Evolutionary conservation across 2,329 filamentous ascomycete genomes (phyloP).

Genomic region (Tolypocladium inflatum): DNA sequence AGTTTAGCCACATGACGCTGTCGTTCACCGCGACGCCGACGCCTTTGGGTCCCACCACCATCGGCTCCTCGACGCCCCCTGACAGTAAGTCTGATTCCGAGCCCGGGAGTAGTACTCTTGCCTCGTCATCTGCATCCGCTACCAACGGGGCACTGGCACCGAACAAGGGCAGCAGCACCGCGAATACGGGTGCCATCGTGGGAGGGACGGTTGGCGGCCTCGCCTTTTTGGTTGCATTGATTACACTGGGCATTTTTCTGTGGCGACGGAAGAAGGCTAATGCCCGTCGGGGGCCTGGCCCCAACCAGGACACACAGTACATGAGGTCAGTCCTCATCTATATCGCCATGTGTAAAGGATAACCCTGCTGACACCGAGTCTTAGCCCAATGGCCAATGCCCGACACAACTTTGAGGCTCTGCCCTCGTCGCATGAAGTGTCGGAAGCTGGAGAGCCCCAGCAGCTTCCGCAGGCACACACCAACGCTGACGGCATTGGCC

Average conservation of each 20-base stretch:
- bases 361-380: conserved; percentile 8
- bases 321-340: conserved; percentile 24
- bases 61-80: conserved; percentile 17
- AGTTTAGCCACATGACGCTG: conserved; percentile 29
- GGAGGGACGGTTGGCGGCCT: conserved; percentile 45
- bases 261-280: conserved; percentile 33
- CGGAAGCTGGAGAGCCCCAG: conserved; percentile 8
- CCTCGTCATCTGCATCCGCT: conserved; percentile 7
- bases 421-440: conserved; percentile 15
- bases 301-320: conserved; percentile 25
- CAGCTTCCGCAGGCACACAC: conserved; percentile 6
- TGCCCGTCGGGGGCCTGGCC: conserved; percentile 31
- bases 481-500: conserved; percentile 4
- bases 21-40: conserved; percentile 29
- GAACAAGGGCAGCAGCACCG: conserved; percentile 16
- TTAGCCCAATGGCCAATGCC: conserved; percentile 17
- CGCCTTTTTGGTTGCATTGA: conserved; percentile 32
- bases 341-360: not conserved
- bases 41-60: conserved; percentile 30
- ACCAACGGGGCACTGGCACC: conserved; percentile 15
- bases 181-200: conserved; percentile 39
- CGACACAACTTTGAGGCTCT: conserved; percentile 18
- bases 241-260: conserved; percentile 32
- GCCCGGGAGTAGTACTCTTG: not conserved
- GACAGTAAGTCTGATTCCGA: not conserved